Evolutionary conservation across 2,329 filamentous ascomycete genomes (phyloP).

Genomic region (Aspergillus fumigatus): DNA sequence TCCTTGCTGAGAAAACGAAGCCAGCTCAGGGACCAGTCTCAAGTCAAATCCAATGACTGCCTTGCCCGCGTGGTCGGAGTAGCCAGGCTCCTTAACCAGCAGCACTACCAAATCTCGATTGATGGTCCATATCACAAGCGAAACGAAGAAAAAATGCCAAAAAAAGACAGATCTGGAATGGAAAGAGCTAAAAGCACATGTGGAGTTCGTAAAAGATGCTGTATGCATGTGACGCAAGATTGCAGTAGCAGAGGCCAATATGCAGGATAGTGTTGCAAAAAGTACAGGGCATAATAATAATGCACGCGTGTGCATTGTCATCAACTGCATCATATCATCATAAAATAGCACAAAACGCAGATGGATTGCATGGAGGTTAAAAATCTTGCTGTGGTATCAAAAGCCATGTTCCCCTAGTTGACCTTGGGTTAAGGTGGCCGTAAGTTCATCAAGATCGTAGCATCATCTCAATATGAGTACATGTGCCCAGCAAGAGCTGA

Average conservation of each 20-base stretch:
- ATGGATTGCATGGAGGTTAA: slow-evolving; percentile 17
- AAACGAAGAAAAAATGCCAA: slow-evolving; percentile 3
- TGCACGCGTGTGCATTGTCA: slow-evolving; percentile 12
- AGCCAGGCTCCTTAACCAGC: background rate
- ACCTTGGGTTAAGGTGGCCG: slow-evolving; percentile 21
- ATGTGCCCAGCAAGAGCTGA: slow-evolving; percentile 23
- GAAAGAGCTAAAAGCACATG: slow-evolving; percentile 9
- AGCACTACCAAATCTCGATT: slow-evolving; percentile 2
- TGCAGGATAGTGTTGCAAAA: slow-evolving; percentile 13
- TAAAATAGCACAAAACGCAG: slow-evolving; percentile 18
- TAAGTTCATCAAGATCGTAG: slow-evolving; percentile 32
- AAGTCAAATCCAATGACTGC: background rate
- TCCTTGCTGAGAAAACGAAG: background rate
- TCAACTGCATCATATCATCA: slow-evolving; percentile 16
- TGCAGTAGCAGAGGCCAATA: slow-evolving; percentile 6
- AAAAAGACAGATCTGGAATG: slow-evolving; percentile 2
- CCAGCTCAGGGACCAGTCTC: background rate
- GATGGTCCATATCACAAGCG: slow-evolving; percentile 7
- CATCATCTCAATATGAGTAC: slow-evolving; percentile 39
- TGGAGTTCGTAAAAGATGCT: background rate
- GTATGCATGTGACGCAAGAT: background rate
- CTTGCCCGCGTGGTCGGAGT: background rate
- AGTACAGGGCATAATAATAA: slow-evolving; percentile 21
- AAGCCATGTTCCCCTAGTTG: slow-evolving; percentile 17
- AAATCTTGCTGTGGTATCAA: slow-evolving; percentile 23